These are phyloP conservation scores for Cantharellus anzutake DNA, from an alignment of 768 basidiomycete genomes.

Conservation along the genomic window DNA sequence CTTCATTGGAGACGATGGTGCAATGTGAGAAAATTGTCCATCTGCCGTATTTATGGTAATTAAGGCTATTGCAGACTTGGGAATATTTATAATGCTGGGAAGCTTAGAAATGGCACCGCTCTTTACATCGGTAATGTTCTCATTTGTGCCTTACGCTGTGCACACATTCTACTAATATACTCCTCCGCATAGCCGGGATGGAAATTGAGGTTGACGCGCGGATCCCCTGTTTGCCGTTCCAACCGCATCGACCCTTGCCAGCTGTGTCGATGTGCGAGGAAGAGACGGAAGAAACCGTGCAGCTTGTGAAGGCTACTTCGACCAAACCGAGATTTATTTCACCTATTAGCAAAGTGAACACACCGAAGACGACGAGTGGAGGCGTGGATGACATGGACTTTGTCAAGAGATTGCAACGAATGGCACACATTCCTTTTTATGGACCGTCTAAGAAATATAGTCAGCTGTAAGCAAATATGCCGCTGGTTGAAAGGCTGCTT, in stretches of 20 bases:
- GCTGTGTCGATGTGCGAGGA: no score
- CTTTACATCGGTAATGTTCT: constrained; percentile 23
- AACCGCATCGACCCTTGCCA: background rate
- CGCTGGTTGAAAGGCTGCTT: background rate
- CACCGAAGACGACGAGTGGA: no score
- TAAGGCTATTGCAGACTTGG: constrained; percentile 32
- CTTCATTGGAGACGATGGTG: constrained; percentile 11
- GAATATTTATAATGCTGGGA: constrained; percentile 36
- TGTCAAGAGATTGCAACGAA: background rate
- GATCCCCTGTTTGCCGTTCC: constrained; percentile 6
- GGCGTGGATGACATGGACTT: no score
- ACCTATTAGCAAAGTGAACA: no score
- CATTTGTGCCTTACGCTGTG: background rate
- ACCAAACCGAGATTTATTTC: no score
- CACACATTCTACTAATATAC: background rate
- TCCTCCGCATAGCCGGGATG: constrained; percentile 19
- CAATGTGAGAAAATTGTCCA: constrained; percentile 8
- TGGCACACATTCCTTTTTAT: background rate
- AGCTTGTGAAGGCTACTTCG: no score
- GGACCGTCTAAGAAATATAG: background rate
- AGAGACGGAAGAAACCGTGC: no score
- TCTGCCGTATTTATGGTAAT: background rate
- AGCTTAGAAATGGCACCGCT: constrained; percentile 25
- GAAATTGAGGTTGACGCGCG: constrained; percentile 42
- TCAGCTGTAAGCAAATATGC: background rate